Conservation (phyloP, 1,139 yeast species). For the Candida labiduridarum region DNA sequence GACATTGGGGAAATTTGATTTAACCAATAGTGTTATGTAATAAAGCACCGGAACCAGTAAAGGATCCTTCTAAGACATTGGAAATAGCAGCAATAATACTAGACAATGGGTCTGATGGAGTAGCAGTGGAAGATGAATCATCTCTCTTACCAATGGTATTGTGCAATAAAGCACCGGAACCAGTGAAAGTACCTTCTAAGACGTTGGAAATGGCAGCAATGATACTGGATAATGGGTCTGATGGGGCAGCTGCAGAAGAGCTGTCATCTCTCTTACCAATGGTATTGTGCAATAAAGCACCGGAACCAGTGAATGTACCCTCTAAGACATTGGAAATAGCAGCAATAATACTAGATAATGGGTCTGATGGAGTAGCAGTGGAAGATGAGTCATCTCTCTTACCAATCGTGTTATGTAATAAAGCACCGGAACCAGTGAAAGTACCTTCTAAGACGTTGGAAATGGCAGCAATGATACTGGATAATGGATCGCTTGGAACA, state of each 20-base stretch:
- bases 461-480: neutral
- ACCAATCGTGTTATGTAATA: constrained; percentile 4
- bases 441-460: constrained; percentile 5
- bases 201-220: constrained; percentile 2
- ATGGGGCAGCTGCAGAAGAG: constrained; percentile 1
- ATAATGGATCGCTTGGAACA: neutral
- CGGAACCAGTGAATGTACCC: neutral
- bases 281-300: constrained; percentile 1
- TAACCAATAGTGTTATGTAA: constrained; percentile 6
- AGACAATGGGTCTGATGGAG: constrained; percentile 3
- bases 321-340: constrained; percentile 1
- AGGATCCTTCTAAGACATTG: constrained; percentile 1
- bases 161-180: neutral
- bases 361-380: constrained; percentile 1
- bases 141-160: constrained; percentile 1
- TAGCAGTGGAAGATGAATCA: neutral
- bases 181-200: neutral
- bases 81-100: constrained; percentile 1
- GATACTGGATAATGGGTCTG: neutral
- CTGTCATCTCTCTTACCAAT: constrained; percentile 1
- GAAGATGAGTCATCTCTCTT: neutral
- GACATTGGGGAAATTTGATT: neutral
- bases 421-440: neutral
- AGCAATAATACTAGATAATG: neutral
- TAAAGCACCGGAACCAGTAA: constrained; percentile 1